Evolutionary conservation across 1,284 basidiomycete species (phyloP).

Genomic region (Melampsora occidentalis): DNA sequence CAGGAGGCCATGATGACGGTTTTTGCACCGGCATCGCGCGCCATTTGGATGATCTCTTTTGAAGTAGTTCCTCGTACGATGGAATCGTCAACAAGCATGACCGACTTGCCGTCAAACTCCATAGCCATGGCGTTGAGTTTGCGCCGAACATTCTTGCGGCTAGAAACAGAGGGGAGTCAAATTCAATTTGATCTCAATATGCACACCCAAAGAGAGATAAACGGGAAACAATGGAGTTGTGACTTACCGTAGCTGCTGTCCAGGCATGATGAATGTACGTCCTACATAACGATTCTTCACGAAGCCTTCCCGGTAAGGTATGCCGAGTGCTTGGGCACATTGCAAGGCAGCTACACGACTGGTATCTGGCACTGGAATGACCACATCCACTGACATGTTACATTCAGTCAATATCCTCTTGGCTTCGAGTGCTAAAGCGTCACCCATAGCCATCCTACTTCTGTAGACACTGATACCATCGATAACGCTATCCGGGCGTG

Average conservation of each 20-base stretch:
- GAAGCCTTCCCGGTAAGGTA: slow-evolving; percentile 97
- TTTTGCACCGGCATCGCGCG: slow-evolving; percentile 97
- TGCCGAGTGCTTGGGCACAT: slow-evolving; percentile 79
- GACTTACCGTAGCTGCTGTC: slow-evolving; percentile 78
- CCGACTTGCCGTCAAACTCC: slow-evolving; percentile 88
- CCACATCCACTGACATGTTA: slow-evolving; percentile 78
- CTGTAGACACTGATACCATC: slow-evolving; percentile 97
- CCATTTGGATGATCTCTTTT: slow-evolving; percentile 99
- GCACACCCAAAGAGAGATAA: neutral
- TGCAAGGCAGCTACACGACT: slow-evolving; percentile 93
- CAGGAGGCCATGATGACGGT: slow-evolving; percentile 96
- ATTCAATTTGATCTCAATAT: slow-evolving; percentile 24
- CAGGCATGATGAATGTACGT: slow-evolving; percentile 99
- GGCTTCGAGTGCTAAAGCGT: slow-evolving; percentile 85
- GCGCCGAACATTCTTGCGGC: slow-evolving; percentile 88
- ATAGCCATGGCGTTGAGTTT: slow-evolving; percentile 99
- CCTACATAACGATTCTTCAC: slow-evolving; percentile 99
- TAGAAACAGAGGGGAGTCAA: slow-evolving; percentile 51
- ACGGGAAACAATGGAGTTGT: neutral
- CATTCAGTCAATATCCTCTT: slow-evolving; percentile 66
- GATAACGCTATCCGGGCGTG: slow-evolving; percentile 93
- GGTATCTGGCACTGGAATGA: slow-evolving; percentile 98
- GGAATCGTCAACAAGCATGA: slow-evolving; percentile 95
- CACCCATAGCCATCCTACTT: slow-evolving; percentile 98
- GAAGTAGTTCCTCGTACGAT: slow-evolving; percentile 98